Evolutionary conservation across 2,329 filamentous ascomycete genomes (phyloP).

Genomic region (Verticillium nonalfalfae): DNA sequence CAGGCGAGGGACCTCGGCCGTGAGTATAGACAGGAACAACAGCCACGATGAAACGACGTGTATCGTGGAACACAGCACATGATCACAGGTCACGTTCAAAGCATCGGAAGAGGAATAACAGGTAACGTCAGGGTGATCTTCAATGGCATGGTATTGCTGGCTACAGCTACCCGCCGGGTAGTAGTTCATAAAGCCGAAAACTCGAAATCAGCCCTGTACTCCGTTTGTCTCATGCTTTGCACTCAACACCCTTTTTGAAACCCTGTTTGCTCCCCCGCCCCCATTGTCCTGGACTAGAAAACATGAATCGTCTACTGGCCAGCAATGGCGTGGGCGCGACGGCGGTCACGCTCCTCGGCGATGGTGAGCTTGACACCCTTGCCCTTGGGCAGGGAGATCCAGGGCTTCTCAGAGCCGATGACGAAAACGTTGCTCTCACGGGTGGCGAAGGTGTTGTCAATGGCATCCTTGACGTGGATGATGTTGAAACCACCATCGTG

Average conservation of each 20-base stretch:
- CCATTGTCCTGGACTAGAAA: neutral
- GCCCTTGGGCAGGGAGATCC: slow-evolving; percentile 99
- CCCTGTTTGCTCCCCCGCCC: neutral
- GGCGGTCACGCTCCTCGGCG: slow-evolving; percentile 97
- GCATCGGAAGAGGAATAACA: neutral
- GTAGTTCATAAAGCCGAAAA: slow-evolving; percentile 13
- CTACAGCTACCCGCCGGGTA: slow-evolving; percentile 7
- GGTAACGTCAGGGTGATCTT: slow-evolving; percentile 8
- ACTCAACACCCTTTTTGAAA: slow-evolving; percentile 13
- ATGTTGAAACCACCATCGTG: slow-evolving; percentile 99
- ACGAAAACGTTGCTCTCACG: slow-evolving; percentile 99
- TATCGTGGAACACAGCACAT: neutral
- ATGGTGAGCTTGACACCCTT: slow-evolving; percentile 99
- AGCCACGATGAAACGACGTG: too few relatives aligned
- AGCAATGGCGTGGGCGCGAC: slow-evolving; percentile 59
- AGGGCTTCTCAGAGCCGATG: slow-evolving; percentile 97
- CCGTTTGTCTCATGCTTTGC: slow-evolving; percentile 12
- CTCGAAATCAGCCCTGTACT: slow-evolving; percentile 14
- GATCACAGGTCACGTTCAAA: neutral
- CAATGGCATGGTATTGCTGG: slow-evolving; percentile 15
- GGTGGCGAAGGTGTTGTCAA: slow-evolving; percentile 99
- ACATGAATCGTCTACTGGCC: slow-evolving; percentile 36
- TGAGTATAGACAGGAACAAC: too few relatives aligned
- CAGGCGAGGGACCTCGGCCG: too few relatives aligned
- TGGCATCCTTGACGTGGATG: slow-evolving; percentile 99